These are phyloP conservation scores for Monosporozyma yasuniensis DNA, from an alignment of 805 yeast species.

Conservation along the genomic window DNA sequence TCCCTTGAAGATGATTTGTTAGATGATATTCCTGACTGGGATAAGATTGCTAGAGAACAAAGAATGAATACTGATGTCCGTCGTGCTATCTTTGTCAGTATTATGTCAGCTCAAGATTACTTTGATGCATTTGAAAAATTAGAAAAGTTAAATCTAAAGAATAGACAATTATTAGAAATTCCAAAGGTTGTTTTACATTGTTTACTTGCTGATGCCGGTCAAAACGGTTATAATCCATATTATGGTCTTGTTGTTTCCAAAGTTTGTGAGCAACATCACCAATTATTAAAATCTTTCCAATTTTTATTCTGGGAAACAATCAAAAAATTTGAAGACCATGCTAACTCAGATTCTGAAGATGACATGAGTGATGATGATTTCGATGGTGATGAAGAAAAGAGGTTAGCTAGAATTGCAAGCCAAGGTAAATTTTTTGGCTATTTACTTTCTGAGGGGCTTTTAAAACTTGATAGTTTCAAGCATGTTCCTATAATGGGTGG, in stretches of 20 bases:
- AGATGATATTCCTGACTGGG: slow-evolving; percentile 76
- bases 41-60: slow-evolving; percentile 73
- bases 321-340: slow-evolving; percentile 57
- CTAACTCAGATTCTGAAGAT: slow-evolving; percentile 28
- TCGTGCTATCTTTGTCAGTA: slow-evolving; percentile 84
- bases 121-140: slow-evolving; percentile 77
- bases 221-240: slow-evolving; percentile 73
- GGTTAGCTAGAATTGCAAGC: slow-evolving; percentile 53
- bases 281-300: slow-evolving; percentile 75
- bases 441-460: slow-evolving; percentile 60
- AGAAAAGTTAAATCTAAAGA: slow-evolving; percentile 70
- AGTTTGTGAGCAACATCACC: slow-evolving; percentile 59
- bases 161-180: slow-evolving; percentile 75
- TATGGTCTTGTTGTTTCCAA: slow-evolving; percentile 74
- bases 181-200: slow-evolving; percentile 83
- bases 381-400: slow-evolving; percentile 44
- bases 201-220: slow-evolving; percentile 53
- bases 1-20: slow-evolving; percentile 49
- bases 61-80: slow-evolving; percentile 94
- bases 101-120: slow-evolving; percentile 92
- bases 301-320: slow-evolving; percentile 83
- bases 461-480: slow-evolving; percentile 65
- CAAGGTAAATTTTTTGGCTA: slow-evolving; percentile 76
- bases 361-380: slow-evolving; percentile 23
- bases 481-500: slow-evolving; percentile 66